Evolutionary conservation across 2,329 filamentous ascomycete genomes (phyloP), one percentile per base, ranked within the genome.

Genomic region (Zymoseptoria ardabiliae): DNA sequence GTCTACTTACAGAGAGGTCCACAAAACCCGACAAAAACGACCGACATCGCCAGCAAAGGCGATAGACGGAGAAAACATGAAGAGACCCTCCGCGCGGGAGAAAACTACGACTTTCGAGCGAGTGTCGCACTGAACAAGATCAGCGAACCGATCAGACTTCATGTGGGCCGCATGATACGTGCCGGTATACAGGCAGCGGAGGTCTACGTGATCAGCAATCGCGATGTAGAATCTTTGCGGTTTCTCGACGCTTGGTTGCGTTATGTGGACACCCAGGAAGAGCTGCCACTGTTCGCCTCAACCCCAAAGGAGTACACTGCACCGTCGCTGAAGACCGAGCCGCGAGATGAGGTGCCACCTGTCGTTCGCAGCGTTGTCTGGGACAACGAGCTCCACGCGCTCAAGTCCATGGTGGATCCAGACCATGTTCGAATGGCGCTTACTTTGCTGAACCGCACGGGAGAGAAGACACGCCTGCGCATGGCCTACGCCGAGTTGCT

Each of bases 151-250:
- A 45, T 57, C 22, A 25, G 35, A 8, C 25, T 20, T 19, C 56
- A 57, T 57, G 56, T 57, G 17, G 56, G 56, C 22, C 50, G 56
- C 9, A 20, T 57, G 50, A 57, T 49, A 20, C 25, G 56, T 51
- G 56, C 56, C n/a, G 23, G 23, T 9, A 25, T 57, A 13, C 10
- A 35, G 22, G 50, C 56, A 41, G 56, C 56, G 10, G 56, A 57
- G n/a, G 50, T 57, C 25, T 57, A 57, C 45, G 56, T 57, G 2
- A 57, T 57, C 56, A 57, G 56, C 41, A 57, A 57, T 20, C 50
- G 56, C 10, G 56, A 57, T 41, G 56, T 57, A n/a, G 49, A 57
- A n/a, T 57, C 56, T 22, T 53, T 57, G 56, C 56, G 50, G 10
- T 41, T 35, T n/a, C 50, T 57, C 20, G 56, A 57, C n/a, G 28